Base-by-base conservation (phyloP, 1,284 basidiomycete genomes). In the Boletus hoseneyae region DNA sequence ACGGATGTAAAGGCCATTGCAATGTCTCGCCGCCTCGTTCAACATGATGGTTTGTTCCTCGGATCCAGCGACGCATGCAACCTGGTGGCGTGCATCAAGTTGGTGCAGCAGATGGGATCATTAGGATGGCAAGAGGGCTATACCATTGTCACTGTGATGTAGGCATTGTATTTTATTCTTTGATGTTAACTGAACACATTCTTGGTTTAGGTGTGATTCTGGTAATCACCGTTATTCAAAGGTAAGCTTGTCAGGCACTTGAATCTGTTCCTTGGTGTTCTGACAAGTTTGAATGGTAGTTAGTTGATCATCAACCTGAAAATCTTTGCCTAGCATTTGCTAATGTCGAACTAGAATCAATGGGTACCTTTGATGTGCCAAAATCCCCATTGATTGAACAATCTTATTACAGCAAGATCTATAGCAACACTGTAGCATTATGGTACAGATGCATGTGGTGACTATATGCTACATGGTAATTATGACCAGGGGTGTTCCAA, bases 1-100 rank as follows among this genome's bases (percentile, higher is more conserved):
- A 85, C 89, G 1, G 94, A 97, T 58, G 83, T 78, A 3, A 93
- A 97, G 70, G 93, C 93, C 0, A 90, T 96, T 29, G 82, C 87
- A 15, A 96, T 97, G 93, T 89, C 93, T 0, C 83, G 93, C 10
- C 91, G 93, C 65, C 78, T 97, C 13, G 90, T 95, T 3, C 73
- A 84, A 42, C 75, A 92, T 51, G 97, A 99, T 58, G 97, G 96
- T 0, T 73, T 99, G 10, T 98, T 97, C 71, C 75, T 99, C 19
- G 97, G 97, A 5, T 97, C 93, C 0, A 97, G 93, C 50, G 95
- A 92, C 57, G 96, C 97, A 0, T 97, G 95, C 64, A 99, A 99
- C 65, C 78, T 98, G 30, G 83, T 97, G 13, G 91, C 95, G 1
- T 92, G 89, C 56, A 79, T 97, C 11, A 85, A 87, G 58, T 73